Conservation (phyloP, 2,329 filamentous ascomycete species). For the Pyrenochaeta sp. region DNA sequence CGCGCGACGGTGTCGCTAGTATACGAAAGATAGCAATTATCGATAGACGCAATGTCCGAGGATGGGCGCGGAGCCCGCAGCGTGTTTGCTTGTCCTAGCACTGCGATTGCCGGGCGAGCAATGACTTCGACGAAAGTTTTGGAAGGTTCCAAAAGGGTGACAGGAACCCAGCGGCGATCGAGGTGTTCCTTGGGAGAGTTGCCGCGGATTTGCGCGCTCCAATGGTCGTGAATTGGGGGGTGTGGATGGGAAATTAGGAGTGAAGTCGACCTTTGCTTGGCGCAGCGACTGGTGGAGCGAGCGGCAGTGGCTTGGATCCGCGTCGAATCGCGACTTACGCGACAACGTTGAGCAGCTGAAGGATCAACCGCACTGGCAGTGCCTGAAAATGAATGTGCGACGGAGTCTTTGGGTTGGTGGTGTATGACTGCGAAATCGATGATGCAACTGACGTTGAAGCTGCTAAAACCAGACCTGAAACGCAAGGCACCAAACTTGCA, state of each 20-base stretch:
- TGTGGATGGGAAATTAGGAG: slow-evolving; percentile 46
- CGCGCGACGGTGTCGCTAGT: slow-evolving; percentile 28
- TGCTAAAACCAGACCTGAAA: slow-evolving; percentile 18
- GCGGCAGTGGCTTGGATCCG: slow-evolving; percentile 36
- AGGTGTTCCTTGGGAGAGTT: slow-evolving; percentile 15
- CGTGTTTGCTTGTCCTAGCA: slow-evolving; percentile 18
- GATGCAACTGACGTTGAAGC: slow-evolving; percentile 8
- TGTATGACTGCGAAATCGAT: slow-evolving; percentile 8
- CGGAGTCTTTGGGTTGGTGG: slow-evolving; percentile 1
- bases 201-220: slow-evolving; percentile 30
- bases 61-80: slow-evolving; percentile 31
- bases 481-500: slow-evolving; percentile 14
- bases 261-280: slow-evolving; percentile 44
- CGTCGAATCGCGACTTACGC: slow-evolving; percentile 23
- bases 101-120: slow-evolving; percentile 28
- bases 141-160: slow-evolving; percentile 8
- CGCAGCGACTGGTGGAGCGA: slow-evolving; percentile 37
- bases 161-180: slow-evolving; percentile 6
- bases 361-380: slow-evolving; percentile 7
- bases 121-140: slow-evolving; percentile 7
- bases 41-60: slow-evolving; percentile 28
- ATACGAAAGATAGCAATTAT: slow-evolving; percentile 25
- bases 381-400: neutral
- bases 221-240: slow-evolving; percentile 31
- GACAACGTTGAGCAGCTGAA: slow-evolving; percentile 8